phyloP scores from a whole-genome alignment of 2,329 filamentous ascomycete genomes.

The Biscogniauxia mediterranea region DNA sequence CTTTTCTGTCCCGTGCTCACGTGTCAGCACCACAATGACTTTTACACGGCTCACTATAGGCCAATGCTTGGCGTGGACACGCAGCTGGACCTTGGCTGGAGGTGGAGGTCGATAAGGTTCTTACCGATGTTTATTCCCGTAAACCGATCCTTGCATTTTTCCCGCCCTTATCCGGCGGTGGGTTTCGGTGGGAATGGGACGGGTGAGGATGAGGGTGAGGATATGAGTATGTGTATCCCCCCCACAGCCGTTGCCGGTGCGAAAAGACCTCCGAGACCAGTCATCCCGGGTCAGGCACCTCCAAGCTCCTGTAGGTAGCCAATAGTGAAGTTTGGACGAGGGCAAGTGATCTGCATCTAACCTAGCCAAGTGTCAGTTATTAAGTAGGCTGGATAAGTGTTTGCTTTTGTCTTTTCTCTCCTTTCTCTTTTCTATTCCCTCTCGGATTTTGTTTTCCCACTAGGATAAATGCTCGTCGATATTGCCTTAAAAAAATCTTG shows the following conservation, averaged over 20 bases:
- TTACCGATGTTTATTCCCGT: slow-evolving; percentile 20
- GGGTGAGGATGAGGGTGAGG: slow-evolving; percentile 2
- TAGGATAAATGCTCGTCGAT: too few species aligned
- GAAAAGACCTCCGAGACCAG: slow-evolving; percentile 15
- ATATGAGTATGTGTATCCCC: slow-evolving; percentile 2
- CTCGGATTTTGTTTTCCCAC: too few species aligned
- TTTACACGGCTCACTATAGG: not conserved
- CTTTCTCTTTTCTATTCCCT: not conserved
- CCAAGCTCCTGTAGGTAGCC: not conserved
- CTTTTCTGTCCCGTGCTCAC: too few species aligned
- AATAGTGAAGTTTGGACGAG: too few species aligned
- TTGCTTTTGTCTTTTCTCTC: not conserved
- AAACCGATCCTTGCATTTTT: not conserved
- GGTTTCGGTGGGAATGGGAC: slow-evolving; percentile 21
- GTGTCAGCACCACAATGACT: too few species aligned
- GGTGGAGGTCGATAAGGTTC: not conserved
- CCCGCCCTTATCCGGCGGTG: slow-evolving; percentile 12
- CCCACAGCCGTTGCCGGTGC: slow-evolving; percentile 25
- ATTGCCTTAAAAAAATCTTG: too few species aligned
- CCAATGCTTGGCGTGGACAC: not conserved
- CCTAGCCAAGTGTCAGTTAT: too few species aligned
- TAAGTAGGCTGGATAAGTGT: too few species aligned
- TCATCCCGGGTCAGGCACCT: slow-evolving; percentile 1
- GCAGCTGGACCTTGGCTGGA: not conserved
- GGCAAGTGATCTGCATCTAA: not conserved